A percentile compares a stretch with the other conserved stretches of the same genome.
These are phyloP conservation scores for Tylopilus felleus DNA, from an alignment of 768 basidiomycete species.

Conservation along the genomic window DNA sequence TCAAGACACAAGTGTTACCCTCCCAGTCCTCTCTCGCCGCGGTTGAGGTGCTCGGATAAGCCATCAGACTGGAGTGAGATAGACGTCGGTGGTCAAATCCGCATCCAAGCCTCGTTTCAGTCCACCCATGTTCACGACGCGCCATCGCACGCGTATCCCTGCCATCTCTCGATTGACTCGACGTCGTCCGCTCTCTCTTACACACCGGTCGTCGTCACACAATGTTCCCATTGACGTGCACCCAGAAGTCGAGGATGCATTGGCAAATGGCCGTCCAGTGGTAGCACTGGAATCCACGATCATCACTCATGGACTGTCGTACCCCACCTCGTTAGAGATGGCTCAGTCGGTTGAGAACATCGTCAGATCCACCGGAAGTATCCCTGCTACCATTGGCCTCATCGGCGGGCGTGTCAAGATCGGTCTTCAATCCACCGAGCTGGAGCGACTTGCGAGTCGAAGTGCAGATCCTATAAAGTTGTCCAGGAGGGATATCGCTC, in stretches of 20 bases:
- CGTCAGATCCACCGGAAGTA: constrained; percentile 69
- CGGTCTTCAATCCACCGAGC: constrained; percentile 63
- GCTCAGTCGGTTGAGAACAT: constrained; percentile 69
- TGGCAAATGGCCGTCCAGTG: constrained; percentile 59
- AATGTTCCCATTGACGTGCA: constrained; percentile 58
- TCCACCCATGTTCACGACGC: constrained; percentile 13
- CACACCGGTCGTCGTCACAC: not conserved
- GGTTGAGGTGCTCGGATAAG: constrained; percentile 24
- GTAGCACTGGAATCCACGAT: constrained; percentile 93
- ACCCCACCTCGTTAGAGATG: constrained; percentile 70
- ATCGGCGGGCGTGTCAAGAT: constrained; percentile 83
- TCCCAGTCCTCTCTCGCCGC: constrained; percentile 26
- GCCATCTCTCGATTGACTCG: constrained; percentile 4
- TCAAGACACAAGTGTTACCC: constrained; percentile 44
- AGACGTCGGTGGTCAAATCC: not conserved
- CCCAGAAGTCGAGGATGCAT: constrained; percentile 81
- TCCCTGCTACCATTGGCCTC: constrained; percentile 90
- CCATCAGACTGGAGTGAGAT: constrained; percentile 11
- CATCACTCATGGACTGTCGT: constrained; percentile 89
- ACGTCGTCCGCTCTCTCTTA: constrained; percentile 2
- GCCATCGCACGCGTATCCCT: constrained; percentile 1
- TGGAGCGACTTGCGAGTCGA: constrained; percentile 64
- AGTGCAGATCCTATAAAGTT: constrained; percentile 53
- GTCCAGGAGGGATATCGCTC: constrained; percentile 76
- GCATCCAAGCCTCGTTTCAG: not conserved